phyloP scores from a whole-genome alignment of 208 protist species.

The Crithidia acanthocephali region DNA sequence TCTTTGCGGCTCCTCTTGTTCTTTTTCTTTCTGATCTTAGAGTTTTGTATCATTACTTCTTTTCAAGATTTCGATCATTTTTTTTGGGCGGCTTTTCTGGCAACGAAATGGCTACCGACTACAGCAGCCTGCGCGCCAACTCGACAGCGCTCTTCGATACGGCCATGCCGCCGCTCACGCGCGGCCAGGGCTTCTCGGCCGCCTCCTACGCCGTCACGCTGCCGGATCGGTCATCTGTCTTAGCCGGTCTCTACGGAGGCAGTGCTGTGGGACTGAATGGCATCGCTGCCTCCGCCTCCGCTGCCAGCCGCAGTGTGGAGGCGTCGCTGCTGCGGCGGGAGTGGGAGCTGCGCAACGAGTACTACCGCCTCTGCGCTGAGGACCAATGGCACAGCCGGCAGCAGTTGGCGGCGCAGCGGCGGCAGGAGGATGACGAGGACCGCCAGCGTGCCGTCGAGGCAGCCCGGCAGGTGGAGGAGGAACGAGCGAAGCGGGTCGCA shows the following conservation, averaged over 20 bases:
- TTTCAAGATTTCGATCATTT: too few species aligned
- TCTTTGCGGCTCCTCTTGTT: neutral
- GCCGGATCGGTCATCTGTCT: constrained; percentile 1
- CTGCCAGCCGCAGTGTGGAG: constrained; percentile 35
- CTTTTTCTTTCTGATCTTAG: constrained; percentile 6
- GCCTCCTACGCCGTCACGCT: constrained; percentile 24
- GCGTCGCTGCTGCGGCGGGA: constrained; percentile 67
- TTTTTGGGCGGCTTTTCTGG: neutral
- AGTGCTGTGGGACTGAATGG: neutral
- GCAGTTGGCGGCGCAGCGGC: constrained; percentile 43
- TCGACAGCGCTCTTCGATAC: constrained; percentile 43
- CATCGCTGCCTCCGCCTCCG: neutral
- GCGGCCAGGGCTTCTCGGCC: constrained; percentile 11
- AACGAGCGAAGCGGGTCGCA: constrained; percentile 59
- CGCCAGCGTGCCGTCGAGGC: constrained; percentile 54
- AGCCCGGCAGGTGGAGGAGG: constrained; percentile 60
- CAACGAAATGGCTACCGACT: constrained; percentile 35
- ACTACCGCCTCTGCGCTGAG: constrained; percentile 53
- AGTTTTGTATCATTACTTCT: neutral
- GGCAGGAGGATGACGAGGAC: constrained; percentile 58
- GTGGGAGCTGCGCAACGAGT: constrained; percentile 67
- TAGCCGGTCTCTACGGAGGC: constrained; percentile 3
- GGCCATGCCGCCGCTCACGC: constrained; percentile 63
- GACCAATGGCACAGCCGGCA: constrained; percentile 52
- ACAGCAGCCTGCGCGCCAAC: constrained; percentile 29